Evolutionary conservation across 257 asterid species (phyloP).

Genomic region (Solanum habrochaites): DNA sequence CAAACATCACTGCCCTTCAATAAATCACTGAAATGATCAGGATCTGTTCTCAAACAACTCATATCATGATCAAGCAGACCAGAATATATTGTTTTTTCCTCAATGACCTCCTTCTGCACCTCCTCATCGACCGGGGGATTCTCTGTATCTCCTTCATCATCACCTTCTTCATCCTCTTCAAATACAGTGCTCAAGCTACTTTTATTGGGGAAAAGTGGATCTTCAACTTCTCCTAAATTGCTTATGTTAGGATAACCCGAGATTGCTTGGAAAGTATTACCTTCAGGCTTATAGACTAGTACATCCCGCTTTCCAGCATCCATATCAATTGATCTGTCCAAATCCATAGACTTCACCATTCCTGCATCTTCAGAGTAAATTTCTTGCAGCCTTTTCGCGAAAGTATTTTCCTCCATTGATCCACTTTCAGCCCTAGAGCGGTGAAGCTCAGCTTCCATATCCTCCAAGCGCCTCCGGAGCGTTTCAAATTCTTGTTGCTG

Average conservation of each 20-base stretch:
- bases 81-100: constrained; percentile 45
- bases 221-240: constrained; percentile 25
- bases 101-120: constrained; percentile 72
- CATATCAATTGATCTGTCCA: constrained; percentile 63
- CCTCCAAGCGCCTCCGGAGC: constrained; percentile 65
- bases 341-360: constrained; percentile 96
- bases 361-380: constrained; percentile 51
- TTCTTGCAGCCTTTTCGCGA: constrained; percentile 46
- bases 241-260: constrained; percentile 13
- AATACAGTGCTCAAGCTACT: constrained; percentile 65
- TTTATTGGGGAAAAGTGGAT: constrained; percentile 23
- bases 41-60: not conserved
- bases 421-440: constrained; percentile 35
- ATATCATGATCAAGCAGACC: not conserved
- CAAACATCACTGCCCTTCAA: constrained; percentile 10
- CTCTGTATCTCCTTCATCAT: constrained; percentile 30
- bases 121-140: constrained; percentile 37
- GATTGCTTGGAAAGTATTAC: constrained; percentile 4
- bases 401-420: constrained; percentile 42
- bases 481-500: constrained; percentile 63
- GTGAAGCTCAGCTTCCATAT: constrained; percentile 48
- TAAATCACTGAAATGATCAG: not conserved
- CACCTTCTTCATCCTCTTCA: constrained; percentile 68
- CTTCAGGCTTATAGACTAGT: constrained; percentile 14
- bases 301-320: constrained; percentile 27